Conservation (phyloP, 257 asterid species). For the Anisodus tanguticus region DNA sequence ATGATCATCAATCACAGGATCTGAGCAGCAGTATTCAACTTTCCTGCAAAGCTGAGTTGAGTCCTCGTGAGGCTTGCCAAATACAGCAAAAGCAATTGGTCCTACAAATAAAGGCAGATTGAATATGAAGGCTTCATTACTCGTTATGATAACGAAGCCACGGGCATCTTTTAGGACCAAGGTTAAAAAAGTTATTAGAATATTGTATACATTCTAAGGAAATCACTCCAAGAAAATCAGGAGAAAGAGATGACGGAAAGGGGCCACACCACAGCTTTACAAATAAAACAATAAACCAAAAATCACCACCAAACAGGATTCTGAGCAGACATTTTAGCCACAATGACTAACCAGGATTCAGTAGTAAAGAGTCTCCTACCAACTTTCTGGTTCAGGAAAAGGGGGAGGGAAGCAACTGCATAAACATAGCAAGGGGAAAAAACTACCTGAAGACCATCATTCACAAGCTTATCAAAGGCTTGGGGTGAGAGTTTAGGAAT, state of each 20-base stretch:
- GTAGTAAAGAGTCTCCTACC: neutral
- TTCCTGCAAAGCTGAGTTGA: constrained; percentile 87
- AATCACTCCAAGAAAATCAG: neutral
- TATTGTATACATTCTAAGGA: neutral
- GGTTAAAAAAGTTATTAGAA: neutral
- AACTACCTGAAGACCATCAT: constrained; percentile 75
- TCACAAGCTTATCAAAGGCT: constrained; percentile 45
- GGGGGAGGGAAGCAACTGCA: neutral
- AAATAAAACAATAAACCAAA: neutral
- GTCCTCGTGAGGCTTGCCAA: constrained; percentile 94
- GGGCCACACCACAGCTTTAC: neutral
- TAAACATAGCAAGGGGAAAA: no score
- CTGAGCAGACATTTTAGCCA: neutral
- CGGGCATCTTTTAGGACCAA: neutral
- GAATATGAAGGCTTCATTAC: neutral
- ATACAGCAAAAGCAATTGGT: constrained; percentile 76
- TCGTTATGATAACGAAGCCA: neutral
- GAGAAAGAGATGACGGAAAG: neutral
- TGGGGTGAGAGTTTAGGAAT: constrained; percentile 72
- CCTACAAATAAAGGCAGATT: constrained; percentile 50
- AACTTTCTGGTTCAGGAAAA: neutral
- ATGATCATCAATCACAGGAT: constrained; percentile 47
- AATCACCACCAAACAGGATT: neutral
- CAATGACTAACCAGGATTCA: neutral
- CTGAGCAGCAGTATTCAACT: constrained; percentile 96